Base-by-base conservation (phyloP, 257 asterid species). In the Nyctanthes arbortristis region DNA sequence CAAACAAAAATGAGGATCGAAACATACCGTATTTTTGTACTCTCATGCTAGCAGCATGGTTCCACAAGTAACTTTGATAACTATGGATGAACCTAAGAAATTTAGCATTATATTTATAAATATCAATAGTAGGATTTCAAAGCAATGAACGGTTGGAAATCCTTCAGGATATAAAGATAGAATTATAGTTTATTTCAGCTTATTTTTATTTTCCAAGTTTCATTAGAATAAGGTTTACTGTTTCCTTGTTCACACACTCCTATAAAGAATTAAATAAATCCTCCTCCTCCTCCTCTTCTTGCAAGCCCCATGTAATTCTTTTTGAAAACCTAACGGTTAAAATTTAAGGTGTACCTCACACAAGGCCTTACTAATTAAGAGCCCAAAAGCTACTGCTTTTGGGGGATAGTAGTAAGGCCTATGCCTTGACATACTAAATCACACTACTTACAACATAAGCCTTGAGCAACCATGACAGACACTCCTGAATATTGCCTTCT, bases 21-120 rank as follows among this genome's bases (percentile, higher is more conserved):
- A 35, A 30, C 83, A 65, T 78, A 90, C 98, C 98, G 74, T 88
- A 84, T 40, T 84, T 89, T 79, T 89, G 87, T 71, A 93, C 85
- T 75, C 98, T 84, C 85, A 74, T 69, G 76, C 97, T 93, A 7
- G 96, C 93, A 18, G 96, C 94, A 81, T 93, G 92, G 86, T 93
- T 93, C 98, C 98, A 93, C 59, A 93, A 76, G 79, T 85, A 93
- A 83, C 98, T 93, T 81, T 93, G 98, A 73, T 91, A 93, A 79
- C 98, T 89, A 71, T 93, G 98, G 73, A 91, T 93, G 79, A 81
- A 93, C 98, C 98, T 93, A 85, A 70, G 71, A 69, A 76, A 65
- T 65, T 39, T 69, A 81, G 80, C 72, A n/a, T n/a, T n/a, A n/a
- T n/a, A n/a, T n/a, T n/a, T n/a, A n/a, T 66, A 59, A 61, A 74